Conservation (phyloP, 2,329 filamentous ascomycete genomes). For the Aspergillus aculeatinus region DNA sequence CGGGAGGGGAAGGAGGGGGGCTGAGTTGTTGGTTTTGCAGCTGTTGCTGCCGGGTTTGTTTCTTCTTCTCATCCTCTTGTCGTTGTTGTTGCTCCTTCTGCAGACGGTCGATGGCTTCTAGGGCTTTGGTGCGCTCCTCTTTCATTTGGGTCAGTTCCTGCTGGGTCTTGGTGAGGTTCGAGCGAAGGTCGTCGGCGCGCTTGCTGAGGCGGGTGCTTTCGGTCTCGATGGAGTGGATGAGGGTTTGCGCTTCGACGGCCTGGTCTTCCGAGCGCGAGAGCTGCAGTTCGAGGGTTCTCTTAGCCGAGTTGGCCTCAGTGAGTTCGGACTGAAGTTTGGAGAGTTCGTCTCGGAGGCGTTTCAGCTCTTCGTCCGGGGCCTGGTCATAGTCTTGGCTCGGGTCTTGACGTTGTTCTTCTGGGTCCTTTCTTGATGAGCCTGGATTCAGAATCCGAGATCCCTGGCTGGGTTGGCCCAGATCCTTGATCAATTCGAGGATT, state of each 20-base stretch:
- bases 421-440: not conserved
- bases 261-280: constrained; percentile 37
- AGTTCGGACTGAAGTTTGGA: constrained; percentile 30
- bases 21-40: constrained; percentile 28
- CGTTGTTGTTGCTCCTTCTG: constrained; percentile 25
- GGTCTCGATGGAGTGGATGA: constrained; percentile 39
- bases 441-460: constrained; percentile 16
- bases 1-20: constrained; percentile 31
- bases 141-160: constrained; percentile 31
- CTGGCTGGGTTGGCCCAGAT: constrained; percentile 27
- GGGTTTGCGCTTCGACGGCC: constrained; percentile 35
- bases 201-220: constrained; percentile 40
- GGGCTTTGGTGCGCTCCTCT: constrained; percentile 33
- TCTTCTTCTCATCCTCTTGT: not conserved
- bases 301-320: constrained; percentile 27
- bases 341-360: constrained; percentile 30
- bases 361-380: constrained; percentile 13
- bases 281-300: constrained; percentile 36
- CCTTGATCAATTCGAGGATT: constrained; percentile 41
- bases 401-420: not conserved
- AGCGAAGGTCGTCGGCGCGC: constrained; percentile 36
- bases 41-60: not conserved
- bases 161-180: constrained; percentile 32
- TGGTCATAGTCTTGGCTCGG: constrained; percentile 18
- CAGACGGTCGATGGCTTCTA: constrained; percentile 32